Base-by-base conservation (phyloP, 768 basidiomycete species). In the Boletellus ananas region DNA sequence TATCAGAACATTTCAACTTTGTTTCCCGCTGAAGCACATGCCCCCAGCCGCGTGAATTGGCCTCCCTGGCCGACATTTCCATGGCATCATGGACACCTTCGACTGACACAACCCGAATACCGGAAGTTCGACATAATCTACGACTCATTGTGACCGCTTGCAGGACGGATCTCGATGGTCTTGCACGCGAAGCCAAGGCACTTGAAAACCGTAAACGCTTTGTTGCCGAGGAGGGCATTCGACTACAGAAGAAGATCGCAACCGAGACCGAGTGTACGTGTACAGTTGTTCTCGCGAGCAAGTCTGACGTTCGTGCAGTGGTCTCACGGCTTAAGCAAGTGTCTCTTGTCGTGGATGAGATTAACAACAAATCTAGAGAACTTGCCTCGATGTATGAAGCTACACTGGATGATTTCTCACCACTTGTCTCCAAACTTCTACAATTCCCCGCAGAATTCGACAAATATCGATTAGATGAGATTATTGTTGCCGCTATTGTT, bases 61-160 rank as follows among this genome's bases (percentile, higher is more conserved):
- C 87, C 4, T 94, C 93, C 2, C 65, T 98, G 42, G 82, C 92
- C 12, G 85, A 92, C 36, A 71, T 94, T 29, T 81, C 84, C 17
- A 67, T 78, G 58, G 86, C 78, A 51, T 81, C 81, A 3, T 96
- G 94, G 93, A 85, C 88, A 10, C 91, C 92, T 1, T 84, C 92
- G 0, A 81, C 83, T 13, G 95, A 99, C 58, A 78, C 85, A 6
- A 90, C 84, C 42, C 85, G 90, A 47, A 84, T 98, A 54, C 96
- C 96, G 0, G 96, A 99, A 74, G 82, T 99, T n/a, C 82, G 95
- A 21, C 94, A 99, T 66, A 99, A 98, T 66, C 71, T 99, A 23
- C 83, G 88, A 4, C 79, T 97, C 37, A 91, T 99, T 31, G 77
- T 81, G 2, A 90, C 93, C 41, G 76, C 83, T 2, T 86, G 92